Base-by-base conservation (phyloP, 176 grass and related monocot genomes). In the Puya raimondii region DNA sequence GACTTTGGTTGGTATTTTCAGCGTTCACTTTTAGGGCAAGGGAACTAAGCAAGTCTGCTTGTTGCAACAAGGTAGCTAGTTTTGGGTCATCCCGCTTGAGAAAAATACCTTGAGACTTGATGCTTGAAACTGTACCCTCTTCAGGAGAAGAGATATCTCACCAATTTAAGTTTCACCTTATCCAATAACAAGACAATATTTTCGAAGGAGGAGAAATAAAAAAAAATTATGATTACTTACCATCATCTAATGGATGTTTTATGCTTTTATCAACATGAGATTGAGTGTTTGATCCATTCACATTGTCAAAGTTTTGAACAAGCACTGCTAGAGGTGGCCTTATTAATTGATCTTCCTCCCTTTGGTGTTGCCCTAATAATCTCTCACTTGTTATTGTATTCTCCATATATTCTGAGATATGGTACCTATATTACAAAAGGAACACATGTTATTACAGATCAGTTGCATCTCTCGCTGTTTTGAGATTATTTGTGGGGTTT, bases 21-120 rank as follows among this genome's bases (percentile, higher is more conserved):
- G 74, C 63, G 70, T 91, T 99, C 33, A 99, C 71, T 91, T 94
- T 91, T 64, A 79, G 73, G 21, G 95, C 90, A 80, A 99, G 82
- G 72, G 87, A 94, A 59, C 75, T 86, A 66, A 94, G 87, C 64
- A 93, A 74, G 27, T 99, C 90, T 74, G 82, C 85, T 91, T 87
- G 90, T 76, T 88, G 84, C 74, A 99, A 73, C 51, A 99, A 82
- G 42, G 90, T 87, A 70, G 69, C 76, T 72, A 99, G 63, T 84
- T 99, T 99, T 86, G 87, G 85, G 69, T 99, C 95, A 80, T 86
- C 81, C 73, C 68, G 89, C 1, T 69, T 87, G 74, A 94, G 64
- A 74, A 99, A 99, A 71, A 71, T 80, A 26, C 82, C 75, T 80
- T 84, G 73, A 7, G 8, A 25, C 68, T 78, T 80, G 16, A 83